Conservation (phyloP, 345 rosid species). For the Hibiscus tridactylites region DNA sequence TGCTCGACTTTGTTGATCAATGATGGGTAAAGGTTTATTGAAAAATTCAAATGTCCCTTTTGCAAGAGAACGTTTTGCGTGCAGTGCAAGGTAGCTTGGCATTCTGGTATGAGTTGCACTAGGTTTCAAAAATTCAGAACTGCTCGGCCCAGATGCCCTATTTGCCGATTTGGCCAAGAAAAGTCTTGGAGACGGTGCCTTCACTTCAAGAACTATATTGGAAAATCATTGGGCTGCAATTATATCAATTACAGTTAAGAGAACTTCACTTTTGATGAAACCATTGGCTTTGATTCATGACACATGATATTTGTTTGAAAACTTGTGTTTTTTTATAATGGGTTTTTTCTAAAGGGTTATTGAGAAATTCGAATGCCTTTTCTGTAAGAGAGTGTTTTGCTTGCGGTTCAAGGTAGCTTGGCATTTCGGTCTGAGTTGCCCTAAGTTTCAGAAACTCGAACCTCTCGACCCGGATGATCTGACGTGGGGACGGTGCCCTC, state of each 20-base stretch:
- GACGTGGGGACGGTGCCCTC: slow-evolving; percentile 2
- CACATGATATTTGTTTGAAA: slow-evolving; percentile 29
- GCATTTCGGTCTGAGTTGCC: slow-evolving; percentile 36
- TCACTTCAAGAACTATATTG: neutral
- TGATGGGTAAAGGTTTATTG: slow-evolving; percentile 14
- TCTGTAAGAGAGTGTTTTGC: slow-evolving; percentile 36
- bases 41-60: slow-evolving; percentile 29
- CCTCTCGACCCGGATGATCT: neutral
- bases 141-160: neutral
- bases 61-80: slow-evolving; percentile 40
- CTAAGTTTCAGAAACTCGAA: slow-evolving; percentile 28
- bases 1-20: slow-evolving; percentile 39
- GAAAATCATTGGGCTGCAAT: neutral
- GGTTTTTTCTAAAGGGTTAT: neutral
- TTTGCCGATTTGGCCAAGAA: neutral
- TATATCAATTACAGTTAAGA: no score
- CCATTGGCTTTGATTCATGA: slow-evolving; percentile 39
- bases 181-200: slow-evolving; percentile 4
- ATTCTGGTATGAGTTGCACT: slow-evolving; percentile 26
- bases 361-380: slow-evolving; percentile 28
- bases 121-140: slow-evolving; percentile 28
- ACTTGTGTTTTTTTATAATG: neutral
- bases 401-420: slow-evolving; percentile 41
- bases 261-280: slow-evolving; percentile 11
- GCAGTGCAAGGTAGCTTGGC: slow-evolving; percentile 48